phyloP scores from a whole-genome alignment of 352 stramenopile genomes.

The Saprolegnia parasitica region DNA sequence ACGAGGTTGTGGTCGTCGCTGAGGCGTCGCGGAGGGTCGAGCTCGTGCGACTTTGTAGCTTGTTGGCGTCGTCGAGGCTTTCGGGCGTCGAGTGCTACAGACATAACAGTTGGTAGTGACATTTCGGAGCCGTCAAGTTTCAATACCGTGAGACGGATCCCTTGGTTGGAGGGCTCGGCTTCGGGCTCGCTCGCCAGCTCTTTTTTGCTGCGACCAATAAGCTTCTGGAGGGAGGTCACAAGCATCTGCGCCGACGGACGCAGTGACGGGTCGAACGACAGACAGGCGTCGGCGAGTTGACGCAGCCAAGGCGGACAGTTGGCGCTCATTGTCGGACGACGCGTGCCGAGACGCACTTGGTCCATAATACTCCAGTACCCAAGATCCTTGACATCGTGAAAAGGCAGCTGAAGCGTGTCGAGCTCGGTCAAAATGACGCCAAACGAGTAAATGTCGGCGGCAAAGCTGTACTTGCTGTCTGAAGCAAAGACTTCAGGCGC shows the following conservation, averaged over 20 bases:
- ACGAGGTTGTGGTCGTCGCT: too few species aligned
- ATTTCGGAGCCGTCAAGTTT: too few species aligned
- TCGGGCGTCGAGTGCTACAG: too few species aligned
- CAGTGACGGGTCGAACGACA: background rate
- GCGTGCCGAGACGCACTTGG: background rate
- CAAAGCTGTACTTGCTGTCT: background rate
- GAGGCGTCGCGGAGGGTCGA: too few species aligned
- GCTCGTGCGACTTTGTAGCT: too few species aligned
- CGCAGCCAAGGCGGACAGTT: too few species aligned
- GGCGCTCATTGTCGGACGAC: background rate
- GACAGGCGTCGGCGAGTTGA: background rate
- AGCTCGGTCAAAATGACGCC: conserved; percentile 29
- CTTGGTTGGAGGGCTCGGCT: too few species aligned
- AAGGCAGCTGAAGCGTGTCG: conserved; percentile 14
- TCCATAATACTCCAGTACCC: background rate
- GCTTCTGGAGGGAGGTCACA: background rate
- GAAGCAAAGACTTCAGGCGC: conserved; percentile 21
- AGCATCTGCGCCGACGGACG: background rate
- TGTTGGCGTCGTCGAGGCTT: too few species aligned
- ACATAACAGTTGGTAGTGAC: too few species aligned
- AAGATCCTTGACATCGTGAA: background rate
- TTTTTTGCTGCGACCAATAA: background rate
- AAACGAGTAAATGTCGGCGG: conserved; percentile 28
- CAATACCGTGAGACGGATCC: too few species aligned
- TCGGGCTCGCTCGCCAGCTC: too few species aligned